Percentiles rank a stretch among this genome's conserved stretches.
These are phyloP conservation scores for Cutaneotrichosporon sp. DNA, from an alignment of 1,284 basidiomycete genomes.

Conservation along the genomic window DNA sequence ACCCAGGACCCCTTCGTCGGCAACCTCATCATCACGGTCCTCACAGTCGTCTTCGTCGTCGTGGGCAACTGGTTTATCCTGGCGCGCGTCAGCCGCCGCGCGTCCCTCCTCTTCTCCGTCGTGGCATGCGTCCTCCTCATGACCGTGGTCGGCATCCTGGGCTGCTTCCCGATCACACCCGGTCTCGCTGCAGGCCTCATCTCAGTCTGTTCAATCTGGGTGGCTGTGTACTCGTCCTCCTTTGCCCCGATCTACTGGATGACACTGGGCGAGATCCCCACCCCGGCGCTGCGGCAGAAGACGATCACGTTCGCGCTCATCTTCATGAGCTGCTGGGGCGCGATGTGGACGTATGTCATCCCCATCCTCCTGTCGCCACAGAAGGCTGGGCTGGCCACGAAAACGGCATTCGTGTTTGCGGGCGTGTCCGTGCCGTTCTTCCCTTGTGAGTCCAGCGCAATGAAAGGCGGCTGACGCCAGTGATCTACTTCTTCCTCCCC, in stretches of 20 bases:
- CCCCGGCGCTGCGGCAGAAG: constrained; percentile 17
- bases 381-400: constrained; percentile 5
- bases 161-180: constrained; percentile 15
- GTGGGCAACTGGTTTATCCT: constrained; percentile 41
- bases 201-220: constrained; percentile 18
- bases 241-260: constrained; percentile 21
- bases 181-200: constrained; percentile 8
- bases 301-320: constrained; percentile 15
- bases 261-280: constrained; percentile 17
- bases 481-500: constrained; percentile 17
- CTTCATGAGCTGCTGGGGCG: constrained; percentile 5
- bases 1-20: not conserved
- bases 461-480: not conserved
- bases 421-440: constrained; percentile 3
- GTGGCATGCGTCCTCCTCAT: constrained; percentile 18
- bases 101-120: constrained; percentile 30
- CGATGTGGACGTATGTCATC: constrained; percentile 9
- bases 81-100: constrained; percentile 42
- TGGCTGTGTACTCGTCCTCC: constrained; percentile 23
- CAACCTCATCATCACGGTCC: constrained; percentile 17
- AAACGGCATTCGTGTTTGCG: constrained; percentile 17
- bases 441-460: not conserved
- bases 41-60: constrained; percentile 24
- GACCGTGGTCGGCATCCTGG: constrained; percentile 39
- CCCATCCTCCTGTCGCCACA: constrained; percentile 2